Percentiles rank a stretch among this genome's conserved stretches.
phyloP scores from a whole-genome alignment of 1,139 yeast genomes.

The Taiozyma onychis region DNA sequence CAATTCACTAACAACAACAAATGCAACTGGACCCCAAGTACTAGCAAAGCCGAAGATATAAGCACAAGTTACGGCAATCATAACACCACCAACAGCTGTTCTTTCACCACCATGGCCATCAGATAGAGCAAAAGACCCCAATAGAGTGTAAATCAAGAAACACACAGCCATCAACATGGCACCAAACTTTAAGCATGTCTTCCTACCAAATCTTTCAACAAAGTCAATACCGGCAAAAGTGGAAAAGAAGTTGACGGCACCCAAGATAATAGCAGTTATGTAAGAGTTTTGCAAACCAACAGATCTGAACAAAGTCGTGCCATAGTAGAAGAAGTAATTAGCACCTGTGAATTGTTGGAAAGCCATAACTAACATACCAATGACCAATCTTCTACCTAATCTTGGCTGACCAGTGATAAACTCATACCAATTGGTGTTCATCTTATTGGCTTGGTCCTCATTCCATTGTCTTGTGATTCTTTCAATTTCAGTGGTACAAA shows the following conservation, averaged over 20 bases:
- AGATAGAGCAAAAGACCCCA: slow-evolving; percentile 49
- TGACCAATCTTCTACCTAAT: slow-evolving; percentile 40
- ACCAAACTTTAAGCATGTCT: slow-evolving; percentile 55
- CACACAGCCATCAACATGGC: slow-evolving; percentile 56
- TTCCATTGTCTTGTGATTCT: slow-evolving; percentile 32
- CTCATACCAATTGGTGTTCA: slow-evolving; percentile 38
- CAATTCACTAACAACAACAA: slow-evolving; percentile 68
- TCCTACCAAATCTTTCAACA: slow-evolving; percentile 67
- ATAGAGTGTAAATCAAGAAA: slow-evolving; percentile 56
- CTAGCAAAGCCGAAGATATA: slow-evolving; percentile 75
- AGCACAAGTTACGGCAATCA: slow-evolving; percentile 72
- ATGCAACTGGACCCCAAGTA: slow-evolving; percentile 84
- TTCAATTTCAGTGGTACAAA: slow-evolving; percentile 38
- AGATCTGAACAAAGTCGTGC: slow-evolving; percentile 47
- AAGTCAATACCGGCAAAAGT: slow-evolving; percentile 64
- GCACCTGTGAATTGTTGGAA: slow-evolving; percentile 58
- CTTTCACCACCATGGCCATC: slow-evolving; percentile 22
- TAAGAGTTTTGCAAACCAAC: slow-evolving; percentile 41
- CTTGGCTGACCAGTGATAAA: slow-evolving; percentile 42
- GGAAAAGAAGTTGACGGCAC: slow-evolving; percentile 70
- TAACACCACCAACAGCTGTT: slow-evolving; percentile 53
- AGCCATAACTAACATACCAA: slow-evolving; percentile 49
- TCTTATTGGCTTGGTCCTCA: slow-evolving; percentile 33
- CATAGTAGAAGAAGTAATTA: slow-evolving; percentile 51
- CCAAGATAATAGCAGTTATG: slow-evolving; percentile 59